A percentile compares a stretch with the other conserved stretches of the same genome.
Evolutionary conservation across 2,329 filamentous ascomycete species (phyloP).

Genomic region (Juglanconis juglandina): DNA sequence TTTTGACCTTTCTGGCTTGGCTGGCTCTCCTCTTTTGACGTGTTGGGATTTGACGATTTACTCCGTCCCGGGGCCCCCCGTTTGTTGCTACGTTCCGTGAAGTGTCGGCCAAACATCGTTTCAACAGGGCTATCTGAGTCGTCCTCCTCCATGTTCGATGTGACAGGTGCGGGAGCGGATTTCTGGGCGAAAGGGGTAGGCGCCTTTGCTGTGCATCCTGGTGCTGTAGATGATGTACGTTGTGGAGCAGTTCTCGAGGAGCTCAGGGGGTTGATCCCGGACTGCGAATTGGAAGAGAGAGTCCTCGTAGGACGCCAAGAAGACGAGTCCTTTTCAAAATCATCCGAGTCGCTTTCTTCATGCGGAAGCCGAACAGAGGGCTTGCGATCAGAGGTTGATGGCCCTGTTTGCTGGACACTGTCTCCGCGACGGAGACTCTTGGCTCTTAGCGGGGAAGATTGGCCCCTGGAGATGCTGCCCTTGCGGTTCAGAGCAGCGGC

Average conservation of each 20-base stretch:
- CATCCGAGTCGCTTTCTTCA: neutral
- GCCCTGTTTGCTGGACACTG: neutral
- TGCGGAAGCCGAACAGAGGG: neutral
- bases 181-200: neutral
- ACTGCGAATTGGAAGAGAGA: neutral
- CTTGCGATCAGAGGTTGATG: neutral
- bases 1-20: neutral
- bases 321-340: neutral
- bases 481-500: conserved; percentile 23
- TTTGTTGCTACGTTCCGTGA: conserved; percentile 5
- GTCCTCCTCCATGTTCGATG: neutral
- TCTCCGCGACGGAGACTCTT: neutral
- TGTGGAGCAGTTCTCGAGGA: neutral
- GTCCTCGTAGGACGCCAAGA: neutral
- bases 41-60: neutral
- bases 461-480: neutral
- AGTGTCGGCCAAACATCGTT: conserved; percentile 9
- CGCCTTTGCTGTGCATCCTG: neutral
- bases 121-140: conserved; percentile 13
- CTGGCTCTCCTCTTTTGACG: neutral
- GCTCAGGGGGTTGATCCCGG: neutral
- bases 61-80: neutral
- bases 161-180: neutral
- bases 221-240: neutral
- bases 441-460: neutral